Evolutionary conservation across 140 eudicot genomes (phyloP).

Genomic region (Anethum foeniculum): DNA sequence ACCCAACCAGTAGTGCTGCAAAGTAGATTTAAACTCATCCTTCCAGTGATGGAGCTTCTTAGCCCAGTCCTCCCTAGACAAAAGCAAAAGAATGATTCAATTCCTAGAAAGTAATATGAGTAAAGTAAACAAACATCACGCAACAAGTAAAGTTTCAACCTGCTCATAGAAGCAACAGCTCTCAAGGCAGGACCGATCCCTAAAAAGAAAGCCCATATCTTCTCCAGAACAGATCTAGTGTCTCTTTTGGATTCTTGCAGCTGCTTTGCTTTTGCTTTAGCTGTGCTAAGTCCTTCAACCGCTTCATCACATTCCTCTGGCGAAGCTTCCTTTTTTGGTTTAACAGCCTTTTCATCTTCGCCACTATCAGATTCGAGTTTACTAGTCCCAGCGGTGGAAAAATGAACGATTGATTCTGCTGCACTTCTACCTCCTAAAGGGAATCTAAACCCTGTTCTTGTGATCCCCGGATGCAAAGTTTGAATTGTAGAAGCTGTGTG

Average conservation of each 20-base stretch:
- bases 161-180: conserved; percentile 69
- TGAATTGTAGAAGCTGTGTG: conserved; percentile 19
- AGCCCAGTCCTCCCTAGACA: conserved; percentile 61
- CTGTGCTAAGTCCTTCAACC: conserved; percentile 54
- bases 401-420: conserved; percentile 23
- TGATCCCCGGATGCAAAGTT: conserved; percentile 15
- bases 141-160: conserved; percentile 24
- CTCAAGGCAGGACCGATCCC: conserved; percentile 59
- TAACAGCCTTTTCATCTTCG: conserved; percentile 26
- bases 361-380: conserved; percentile 25
- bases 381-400: conserved; percentile 34
- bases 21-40: conserved; percentile 45
- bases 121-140: background rate
- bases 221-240: conserved; percentile 29
- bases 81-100: background rate
- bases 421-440: conserved; percentile 24
- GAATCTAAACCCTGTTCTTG: conserved; percentile 12
- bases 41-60: conserved; percentile 55
- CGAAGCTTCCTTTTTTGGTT: conserved; percentile 59
- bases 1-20: conserved; percentile 79
- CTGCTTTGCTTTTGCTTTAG: conserved; percentile 60
- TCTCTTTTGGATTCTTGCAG: conserved; percentile 41
- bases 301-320: conserved; percentile 79
- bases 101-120: background rate
- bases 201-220: conserved; percentile 37